A percentile compares a stretch with the other conserved stretches of the same genome.
Evolutionary conservation across 2,329 filamentous ascomycete species (phyloP).

Genomic region (Colletotrichum australisinense): DNA sequence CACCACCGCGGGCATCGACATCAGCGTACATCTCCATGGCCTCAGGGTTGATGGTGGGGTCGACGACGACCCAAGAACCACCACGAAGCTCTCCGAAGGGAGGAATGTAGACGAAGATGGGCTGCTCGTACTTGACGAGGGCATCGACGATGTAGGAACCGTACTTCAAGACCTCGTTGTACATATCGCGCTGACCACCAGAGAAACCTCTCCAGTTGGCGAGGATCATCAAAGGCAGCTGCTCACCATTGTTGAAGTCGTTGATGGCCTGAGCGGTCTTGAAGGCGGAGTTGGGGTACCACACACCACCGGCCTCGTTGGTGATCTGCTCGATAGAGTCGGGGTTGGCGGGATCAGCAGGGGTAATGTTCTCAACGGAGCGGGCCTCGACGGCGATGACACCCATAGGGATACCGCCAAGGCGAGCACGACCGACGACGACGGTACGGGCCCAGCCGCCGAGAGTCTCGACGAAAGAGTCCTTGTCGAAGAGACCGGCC

Average conservation of each 20-base stretch:
- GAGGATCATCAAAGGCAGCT: slow-evolving; percentile 97
- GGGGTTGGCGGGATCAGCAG: slow-evolving; percentile 96
- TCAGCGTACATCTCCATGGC: slow-evolving; percentile 99
- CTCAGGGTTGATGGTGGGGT: slow-evolving; percentile 96
- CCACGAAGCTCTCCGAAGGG: slow-evolving; percentile 96
- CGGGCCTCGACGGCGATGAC: slow-evolving; percentile 97
- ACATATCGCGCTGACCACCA: slow-evolving; percentile 99
- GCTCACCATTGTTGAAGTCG: slow-evolving; percentile 99
- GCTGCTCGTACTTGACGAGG: slow-evolving; percentile 98
- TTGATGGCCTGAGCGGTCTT: slow-evolving; percentile 99
- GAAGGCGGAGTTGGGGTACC: slow-evolving; percentile 99
- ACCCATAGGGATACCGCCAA: slow-evolving; percentile 97
- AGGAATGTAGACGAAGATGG: slow-evolving; percentile 98
- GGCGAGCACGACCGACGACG: slow-evolving; percentile 93
- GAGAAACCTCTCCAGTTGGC: slow-evolving; percentile 99
- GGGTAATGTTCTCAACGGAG: slow-evolving; percentile 95
- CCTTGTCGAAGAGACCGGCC: slow-evolving; percentile 93
- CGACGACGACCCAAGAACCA: slow-evolving; percentile 99
- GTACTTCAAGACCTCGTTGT: slow-evolving; percentile 99
- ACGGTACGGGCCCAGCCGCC: slow-evolving; percentile 98
- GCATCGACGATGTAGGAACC: slow-evolving; percentile 99
- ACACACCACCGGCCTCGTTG: slow-evolving; percentile 97
- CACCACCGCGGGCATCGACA: slow-evolving; percentile 92
- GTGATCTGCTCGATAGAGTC: slow-evolving; percentile 97
- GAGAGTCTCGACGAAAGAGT: slow-evolving; percentile 96